Evolutionary conservation across 805 yeast species (phyloP), one percentile per base, ranked within the genome.

Genomic region (Teunomyces cretensis): DNA sequence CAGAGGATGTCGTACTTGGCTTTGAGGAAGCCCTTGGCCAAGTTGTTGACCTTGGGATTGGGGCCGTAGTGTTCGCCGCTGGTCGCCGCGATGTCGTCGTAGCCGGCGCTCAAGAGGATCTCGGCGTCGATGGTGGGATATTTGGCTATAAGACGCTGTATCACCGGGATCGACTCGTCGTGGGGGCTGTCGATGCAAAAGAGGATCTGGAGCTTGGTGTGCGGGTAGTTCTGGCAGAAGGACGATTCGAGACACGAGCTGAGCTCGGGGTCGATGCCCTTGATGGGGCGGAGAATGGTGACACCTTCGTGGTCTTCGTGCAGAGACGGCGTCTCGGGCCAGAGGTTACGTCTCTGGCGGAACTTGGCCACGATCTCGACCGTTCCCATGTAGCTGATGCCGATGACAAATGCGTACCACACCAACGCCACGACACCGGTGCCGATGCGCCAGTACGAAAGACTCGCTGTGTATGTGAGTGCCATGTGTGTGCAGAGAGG

Each of bases 1-100:
- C 97, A 89, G 9, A 90, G 53, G 14, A 86, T 76, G 57, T 89
- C 96, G 62, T 79, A 70, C 53, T 79, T 76, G 6, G 96, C 92
- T 2, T 63, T 63, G 32, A 68, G 61, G 57, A 84, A 88, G 5
- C 96, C 96, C 61, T 86, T 86, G n/a, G 89, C 82, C 38, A 89
- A 68, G 63, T 89, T 89, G 64, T 88, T 88, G 44, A 89, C 87
- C 64, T 89, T 89, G 6, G 97, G 97, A 56, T 89, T 89, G 4
- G 95, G 94, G 1, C 96, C 96, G 55, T 70, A 84, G 51, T 75
- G 75, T 30, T 64, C 65, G 37, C 81, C 85, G 6, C 65, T 57
- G 11, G 32, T 33, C 26, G 46, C 49, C 7, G 50, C 41, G 12
- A n/a, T 31, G 7, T 44, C 16, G 36, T 55, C 38, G 42, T 41